phyloP scores from a whole-genome alignment of 768 basidiomycete genomes.

The Tulasnella sp. region DNA sequence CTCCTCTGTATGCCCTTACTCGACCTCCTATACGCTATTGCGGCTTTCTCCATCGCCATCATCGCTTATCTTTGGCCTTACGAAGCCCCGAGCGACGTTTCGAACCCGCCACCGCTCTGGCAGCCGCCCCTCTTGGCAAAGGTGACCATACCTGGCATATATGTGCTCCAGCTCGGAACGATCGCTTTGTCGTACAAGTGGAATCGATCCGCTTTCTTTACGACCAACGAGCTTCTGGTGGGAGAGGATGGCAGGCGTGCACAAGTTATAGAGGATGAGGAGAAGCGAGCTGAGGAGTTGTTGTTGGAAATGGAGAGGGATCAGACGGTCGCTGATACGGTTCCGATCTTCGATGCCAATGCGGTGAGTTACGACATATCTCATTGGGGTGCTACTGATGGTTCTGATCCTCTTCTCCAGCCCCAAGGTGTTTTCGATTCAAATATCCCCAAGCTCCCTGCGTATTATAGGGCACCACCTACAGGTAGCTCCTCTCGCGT shows the following conservation, averaged over 20 bases:
- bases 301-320: background rate
- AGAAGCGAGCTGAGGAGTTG: background rate
- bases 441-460: background rate
- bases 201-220: constrained; percentile 5
- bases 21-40: constrained; percentile 10
- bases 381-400: background rate
- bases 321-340: background rate
- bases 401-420: background rate
- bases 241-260: background rate
- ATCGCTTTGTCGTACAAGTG: constrained; percentile 7
- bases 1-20: constrained; percentile 9
- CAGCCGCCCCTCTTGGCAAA: no score
- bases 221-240: constrained; percentile 11
- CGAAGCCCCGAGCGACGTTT: no score
- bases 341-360: background rate
- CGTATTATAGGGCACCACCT: no score
- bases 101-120: no score
- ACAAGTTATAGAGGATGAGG: constrained; percentile 6
- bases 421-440: background rate
- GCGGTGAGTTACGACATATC: background rate
- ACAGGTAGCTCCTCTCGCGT: no score
- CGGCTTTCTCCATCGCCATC: constrained; percentile 8
- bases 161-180: constrained; percentile 3
- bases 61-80: constrained; percentile 13
- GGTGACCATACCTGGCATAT: background rate